These are phyloP conservation scores for Heritiera fomes DNA, from an alignment of 345 rosid species.

Conservation along the genomic window DNA sequence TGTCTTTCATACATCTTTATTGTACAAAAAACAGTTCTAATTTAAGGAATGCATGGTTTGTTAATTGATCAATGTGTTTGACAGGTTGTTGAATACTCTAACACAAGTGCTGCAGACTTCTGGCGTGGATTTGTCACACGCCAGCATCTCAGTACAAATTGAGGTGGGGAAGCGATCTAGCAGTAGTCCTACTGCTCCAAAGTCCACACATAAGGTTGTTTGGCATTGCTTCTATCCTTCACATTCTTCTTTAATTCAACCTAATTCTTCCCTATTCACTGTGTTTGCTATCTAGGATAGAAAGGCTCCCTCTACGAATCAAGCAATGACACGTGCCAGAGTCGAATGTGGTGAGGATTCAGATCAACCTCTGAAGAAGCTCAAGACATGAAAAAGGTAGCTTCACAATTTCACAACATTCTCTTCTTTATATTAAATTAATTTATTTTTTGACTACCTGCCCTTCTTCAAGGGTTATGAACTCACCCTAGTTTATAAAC, in stretches of 20 bases:
- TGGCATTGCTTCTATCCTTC: background rate
- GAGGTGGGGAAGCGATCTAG: conserved; percentile 69
- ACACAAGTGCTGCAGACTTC: conserved; percentile 79
- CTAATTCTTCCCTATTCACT: background rate
- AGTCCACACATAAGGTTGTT: conserved; percentile 41
- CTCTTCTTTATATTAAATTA: conserved; percentile 24
- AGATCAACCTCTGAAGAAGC: conserved; percentile 50
- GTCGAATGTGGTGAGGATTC: conserved; percentile 33
- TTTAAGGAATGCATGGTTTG: background rate
- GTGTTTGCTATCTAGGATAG: conserved; percentile 30
- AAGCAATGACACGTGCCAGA: conserved; percentile 36
- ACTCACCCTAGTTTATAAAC: conserved; percentile 36
- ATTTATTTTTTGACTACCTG: conserved; percentile 31
- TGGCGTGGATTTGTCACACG: conserved; percentile 88
- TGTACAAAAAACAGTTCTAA: background rate
- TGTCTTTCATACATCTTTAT: background rate
- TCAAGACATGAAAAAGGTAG: conserved; percentile 41
- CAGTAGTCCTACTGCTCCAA: conserved; percentile 18
- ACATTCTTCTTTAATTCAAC: background rate
- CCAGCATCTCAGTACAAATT: conserved; percentile 85
- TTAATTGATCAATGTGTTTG: background rate
- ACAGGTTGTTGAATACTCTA: conserved; percentile 75
- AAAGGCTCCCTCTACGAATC: conserved; percentile 31
- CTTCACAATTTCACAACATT: background rate
- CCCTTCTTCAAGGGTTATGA: conserved; percentile 23